Evolutionary conservation across 2,329 filamentous ascomycete genomes (phyloP).

Genomic region (Fusarium sambucinum): DNA sequence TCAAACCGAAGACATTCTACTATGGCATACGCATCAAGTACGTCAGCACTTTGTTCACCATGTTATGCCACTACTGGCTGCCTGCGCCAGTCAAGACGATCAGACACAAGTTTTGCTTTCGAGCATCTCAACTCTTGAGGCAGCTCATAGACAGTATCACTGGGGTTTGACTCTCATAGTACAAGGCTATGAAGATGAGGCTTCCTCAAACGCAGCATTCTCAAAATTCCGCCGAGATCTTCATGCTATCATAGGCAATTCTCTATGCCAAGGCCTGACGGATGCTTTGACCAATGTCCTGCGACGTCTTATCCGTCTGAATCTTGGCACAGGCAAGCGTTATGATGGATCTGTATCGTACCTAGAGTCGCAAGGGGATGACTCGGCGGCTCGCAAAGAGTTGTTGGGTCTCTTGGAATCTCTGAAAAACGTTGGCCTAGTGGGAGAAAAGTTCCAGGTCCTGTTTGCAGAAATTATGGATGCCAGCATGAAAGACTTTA

Average conservation of each 20-base stretch:
- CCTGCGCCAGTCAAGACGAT: slow-evolving; percentile 58
- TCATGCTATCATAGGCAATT: slow-evolving; percentile 74
- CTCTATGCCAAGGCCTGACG: slow-evolving; percentile 66
- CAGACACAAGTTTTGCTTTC: slow-evolving; percentile 62
- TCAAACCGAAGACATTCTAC: slow-evolving; percentile 67
- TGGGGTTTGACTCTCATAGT: slow-evolving; percentile 66
- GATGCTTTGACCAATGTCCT: slow-evolving; percentile 68
- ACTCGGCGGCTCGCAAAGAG: slow-evolving; percentile 60
- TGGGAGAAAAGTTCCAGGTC: slow-evolving; percentile 76
- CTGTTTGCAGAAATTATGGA: slow-evolving; percentile 80
- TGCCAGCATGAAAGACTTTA: slow-evolving; percentile 71
- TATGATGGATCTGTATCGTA: slow-evolving; percentile 24
- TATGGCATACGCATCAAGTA: slow-evolving; percentile 72
- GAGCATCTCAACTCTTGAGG: slow-evolving; percentile 69
- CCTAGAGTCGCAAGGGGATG: slow-evolving; percentile 41
- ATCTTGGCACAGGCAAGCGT: slow-evolving; percentile 56
- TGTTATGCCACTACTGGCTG: slow-evolving; percentile 67
- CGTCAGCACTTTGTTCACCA: slow-evolving; percentile 71
- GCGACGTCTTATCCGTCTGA: slow-evolving; percentile 61
- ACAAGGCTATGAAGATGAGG: slow-evolving; percentile 58
- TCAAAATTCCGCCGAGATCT: slow-evolving; percentile 70
- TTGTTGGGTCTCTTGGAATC: slow-evolving; percentile 69
- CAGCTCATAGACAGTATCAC: slow-evolving; percentile 68
- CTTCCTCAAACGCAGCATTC: slow-evolving; percentile 54
- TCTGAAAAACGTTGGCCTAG: slow-evolving; percentile 74